These are phyloP conservation scores for Tylopilus plumbeoviolaceoides DNA, from an alignment of 768 basidiomycete genomes.

Conservation along the genomic window DNA sequence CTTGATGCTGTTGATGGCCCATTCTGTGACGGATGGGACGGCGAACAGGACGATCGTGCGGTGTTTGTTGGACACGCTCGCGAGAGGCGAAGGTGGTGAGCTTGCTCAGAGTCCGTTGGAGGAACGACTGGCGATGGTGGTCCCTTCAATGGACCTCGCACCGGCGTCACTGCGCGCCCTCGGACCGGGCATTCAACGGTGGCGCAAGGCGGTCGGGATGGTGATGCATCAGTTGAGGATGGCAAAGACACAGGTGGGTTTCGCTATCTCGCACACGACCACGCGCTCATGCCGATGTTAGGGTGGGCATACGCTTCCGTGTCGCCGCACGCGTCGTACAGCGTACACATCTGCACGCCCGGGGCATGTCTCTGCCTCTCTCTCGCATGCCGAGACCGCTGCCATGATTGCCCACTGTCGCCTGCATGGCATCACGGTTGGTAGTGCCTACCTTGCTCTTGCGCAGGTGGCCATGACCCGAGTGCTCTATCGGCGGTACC, in stretches of 20 bases:
- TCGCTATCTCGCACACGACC: background rate
- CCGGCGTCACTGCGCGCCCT: conserved; percentile 29
- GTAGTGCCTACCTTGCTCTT: conserved; percentile 34
- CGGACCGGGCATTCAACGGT: conserved; percentile 37
- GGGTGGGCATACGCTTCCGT: conserved; percentile 57
- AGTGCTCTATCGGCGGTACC: no score
- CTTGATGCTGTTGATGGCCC: conserved; percentile 43
- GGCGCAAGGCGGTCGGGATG: conserved; percentile 42
- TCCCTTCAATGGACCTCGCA: conserved; percentile 36
- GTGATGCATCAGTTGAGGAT: conserved; percentile 34
- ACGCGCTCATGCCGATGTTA: conserved; percentile 13
- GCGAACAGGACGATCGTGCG: conserved; percentile 40
- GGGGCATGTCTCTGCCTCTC: conserved; percentile 13
- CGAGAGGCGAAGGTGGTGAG: background rate
- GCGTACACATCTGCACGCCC: conserved; percentile 36
- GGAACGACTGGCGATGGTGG: conserved; percentile 39
- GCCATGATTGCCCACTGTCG: conserved; percentile 39
- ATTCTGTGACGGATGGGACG: conserved; percentile 49
- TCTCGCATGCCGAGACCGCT: conserved; percentile 29
- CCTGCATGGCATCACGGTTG: conserved; percentile 42
- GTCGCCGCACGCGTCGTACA: conserved; percentile 36
- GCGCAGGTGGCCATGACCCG: no score
- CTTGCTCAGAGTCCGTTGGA: conserved; percentile 26
- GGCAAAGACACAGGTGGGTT: conserved; percentile 35
- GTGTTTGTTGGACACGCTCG: conserved; percentile 43